Conservation (phyloP, 73 alveolate species). For the Blepharisma japonicum region DNA sequence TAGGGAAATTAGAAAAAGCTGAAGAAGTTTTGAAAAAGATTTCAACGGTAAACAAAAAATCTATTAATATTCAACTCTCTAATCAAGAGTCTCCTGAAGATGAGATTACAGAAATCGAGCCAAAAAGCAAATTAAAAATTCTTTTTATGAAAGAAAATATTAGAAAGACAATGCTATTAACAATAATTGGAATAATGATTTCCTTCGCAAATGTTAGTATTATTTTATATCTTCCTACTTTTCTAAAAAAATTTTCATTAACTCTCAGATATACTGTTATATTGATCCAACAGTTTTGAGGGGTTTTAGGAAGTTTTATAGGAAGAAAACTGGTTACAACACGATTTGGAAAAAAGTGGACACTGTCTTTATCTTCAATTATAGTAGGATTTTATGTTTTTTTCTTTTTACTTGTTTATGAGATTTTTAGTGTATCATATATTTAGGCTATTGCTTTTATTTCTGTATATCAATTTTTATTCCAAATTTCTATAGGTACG, state of each 20-base stretch:
- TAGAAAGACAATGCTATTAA: no score
- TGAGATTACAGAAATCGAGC: no score
- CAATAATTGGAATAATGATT: no score
- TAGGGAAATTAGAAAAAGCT: neutral
- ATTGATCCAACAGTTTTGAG: conserved; percentile 3
- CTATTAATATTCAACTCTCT: no score
- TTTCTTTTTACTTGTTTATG: neutral
- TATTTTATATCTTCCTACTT: neutral
- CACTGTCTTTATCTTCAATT: neutral
- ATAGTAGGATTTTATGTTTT: neutral
- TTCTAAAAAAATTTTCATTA: neutral
- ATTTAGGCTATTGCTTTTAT: neutral
- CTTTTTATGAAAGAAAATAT: no score
- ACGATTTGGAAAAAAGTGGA: neutral
- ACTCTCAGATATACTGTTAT: neutral
- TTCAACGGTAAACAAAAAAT: no score
- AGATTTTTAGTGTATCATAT: neutral
- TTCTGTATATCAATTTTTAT: neutral
- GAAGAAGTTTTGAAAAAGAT: neutral
- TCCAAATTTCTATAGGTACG: no score
- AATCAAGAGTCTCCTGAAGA: no score
- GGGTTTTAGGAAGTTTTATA: neutral
- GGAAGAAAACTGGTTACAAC: neutral
- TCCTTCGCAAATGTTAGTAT: neutral
- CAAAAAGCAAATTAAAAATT: no score